Evolutionary conservation across 2,329 filamentous ascomycete genomes (phyloP), one percentile per base, ranked within the genome.

Genomic region (Corniculantispora saksenae): DNA sequence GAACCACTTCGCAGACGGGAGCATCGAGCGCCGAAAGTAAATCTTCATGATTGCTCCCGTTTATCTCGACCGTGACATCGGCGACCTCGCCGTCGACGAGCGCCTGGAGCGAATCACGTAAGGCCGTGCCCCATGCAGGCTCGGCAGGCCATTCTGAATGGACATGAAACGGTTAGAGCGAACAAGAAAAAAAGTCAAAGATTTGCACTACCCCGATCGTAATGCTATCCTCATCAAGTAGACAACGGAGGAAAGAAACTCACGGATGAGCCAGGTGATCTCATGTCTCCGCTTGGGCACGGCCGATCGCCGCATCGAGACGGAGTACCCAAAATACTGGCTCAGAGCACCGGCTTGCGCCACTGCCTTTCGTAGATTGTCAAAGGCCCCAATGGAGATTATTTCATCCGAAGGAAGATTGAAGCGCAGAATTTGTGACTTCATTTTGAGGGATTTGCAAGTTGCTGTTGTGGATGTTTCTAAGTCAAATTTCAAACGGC

Each of bases 261-360:
- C 25, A 60, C 62, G 32, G n/a, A 64, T 64, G 10, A 60, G 23
- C 47, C 55, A 64, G 43, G 55, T 60, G 32, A 64, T 60, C 47
- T 64, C 62, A 38, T 64, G 62, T 38, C 62, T 40, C 21, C 17
- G 25, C 35, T 54, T 60, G 23, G 47, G 62, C 17, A 64, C n/a
- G 17, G 62, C 32, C 27, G 38, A 43, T 15, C 25, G 32, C 35
- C 19, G 54, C 21, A 38, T 59, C 35, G 54, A 47, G 54, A 64
- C 9, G 12, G 62, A 64, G 35, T 59, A 64, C 19, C 62, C 62
- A 59, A 53, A 64, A 45, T 58, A 59, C 55, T 64, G 62, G 47
- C 55, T 40, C 19, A 64, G 45, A 3, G 62, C 54, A 38, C 62
- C 62, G 17, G 54, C 45, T n/a, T 19, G 29, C 27, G 62, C 62